Percentiles rank a stretch among this genome's conserved stretches.
phyloP scores from a whole-genome alignment of 257 asterid genomes.

The Jacaranda copaia region DNA sequence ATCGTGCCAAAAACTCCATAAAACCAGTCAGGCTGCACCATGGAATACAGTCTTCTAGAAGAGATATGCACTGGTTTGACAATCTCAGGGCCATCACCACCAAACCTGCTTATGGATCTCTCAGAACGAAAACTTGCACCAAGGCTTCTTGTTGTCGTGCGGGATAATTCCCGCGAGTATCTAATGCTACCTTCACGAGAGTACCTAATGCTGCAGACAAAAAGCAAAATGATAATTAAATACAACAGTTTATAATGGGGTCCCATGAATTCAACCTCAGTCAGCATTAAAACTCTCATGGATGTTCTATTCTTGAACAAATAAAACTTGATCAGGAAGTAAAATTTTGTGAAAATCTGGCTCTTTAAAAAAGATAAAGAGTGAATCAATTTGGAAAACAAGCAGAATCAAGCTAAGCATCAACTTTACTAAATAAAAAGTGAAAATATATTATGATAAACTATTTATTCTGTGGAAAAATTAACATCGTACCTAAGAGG shows the following conservation, averaged over 20 bases:
- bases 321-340: too few relatives aligned
- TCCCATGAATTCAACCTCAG: too few relatives aligned
- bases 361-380: too few relatives aligned
- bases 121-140: constrained; percentile 98
- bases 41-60: constrained; percentile 70
- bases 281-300: too few relatives aligned
- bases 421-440: too few relatives aligned
- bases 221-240: neutral
- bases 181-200: constrained; percentile 83
- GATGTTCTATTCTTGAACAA: too few relatives aligned
- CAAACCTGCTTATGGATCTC: constrained; percentile 69
- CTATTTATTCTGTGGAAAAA: neutral
- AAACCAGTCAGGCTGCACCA: constrained; percentile 91
- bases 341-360: too few relatives aligned
- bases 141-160: constrained; percentile 76
- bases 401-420: neutral
- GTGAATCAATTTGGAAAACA: too few relatives aligned
- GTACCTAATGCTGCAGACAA: constrained; percentile 57
- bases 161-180: constrained; percentile 79
- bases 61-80: constrained; percentile 55
- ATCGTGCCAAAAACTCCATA: constrained; percentile 81
- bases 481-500: constrained; percentile 63
- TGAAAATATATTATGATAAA: too few relatives aligned
- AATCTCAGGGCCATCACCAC: constrained; percentile 66
- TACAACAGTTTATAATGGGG: too few relatives aligned